Evolutionary conservation across 441 rosid species (phyloP), one percentile per base, ranked within the genome.

Genomic region (Pelargonium australe): DNA sequence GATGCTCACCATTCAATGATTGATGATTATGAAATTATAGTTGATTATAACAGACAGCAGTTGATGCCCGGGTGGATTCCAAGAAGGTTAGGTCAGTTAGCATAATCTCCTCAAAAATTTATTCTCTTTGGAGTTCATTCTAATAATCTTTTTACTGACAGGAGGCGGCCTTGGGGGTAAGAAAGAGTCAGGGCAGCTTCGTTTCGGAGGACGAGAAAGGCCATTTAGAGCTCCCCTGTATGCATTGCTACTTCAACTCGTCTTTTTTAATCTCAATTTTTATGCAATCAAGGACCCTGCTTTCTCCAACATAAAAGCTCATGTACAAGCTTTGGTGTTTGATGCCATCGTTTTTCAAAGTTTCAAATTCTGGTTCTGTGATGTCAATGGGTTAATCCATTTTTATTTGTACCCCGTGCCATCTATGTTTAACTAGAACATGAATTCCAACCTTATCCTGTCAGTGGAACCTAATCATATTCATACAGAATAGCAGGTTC

Each of bases 21-120:
- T 20, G 97, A 94, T 75, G 89, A 85, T 72, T 77, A 80, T 41
- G 95, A 89, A 82, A 78, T 89, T 80, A 79, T 88, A 71, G 97
- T 89, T 78, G 99, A 91, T 83, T 94, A 89, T 75, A 84, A 83
- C 78, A 70, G 97, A 57, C 97, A 94, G 68, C 92, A 82, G 65
- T 64, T 91, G 78, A 89, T 94, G 97, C 91, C 89, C 16, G 99
- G 99, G 16, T 94, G 97, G 99, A 89, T 94, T 75, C 99, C 99
- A 19, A 85, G 99, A 83, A 83, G 99, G 86, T 83, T 94, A 87
- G 99, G 99, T 87, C 34, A 79, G 82, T 76, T 57, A 13, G 14
- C 2, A 19, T 64, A 7, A 61, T 70, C 58, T 73, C 49, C 63
- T 80, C 34, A 70, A 5, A 69, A 12, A 34, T 43, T 16, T 66